phyloP scores from a whole-genome alignment of 1,284 basidiomycete genomes.

The Puccinia novopanici region DNA sequence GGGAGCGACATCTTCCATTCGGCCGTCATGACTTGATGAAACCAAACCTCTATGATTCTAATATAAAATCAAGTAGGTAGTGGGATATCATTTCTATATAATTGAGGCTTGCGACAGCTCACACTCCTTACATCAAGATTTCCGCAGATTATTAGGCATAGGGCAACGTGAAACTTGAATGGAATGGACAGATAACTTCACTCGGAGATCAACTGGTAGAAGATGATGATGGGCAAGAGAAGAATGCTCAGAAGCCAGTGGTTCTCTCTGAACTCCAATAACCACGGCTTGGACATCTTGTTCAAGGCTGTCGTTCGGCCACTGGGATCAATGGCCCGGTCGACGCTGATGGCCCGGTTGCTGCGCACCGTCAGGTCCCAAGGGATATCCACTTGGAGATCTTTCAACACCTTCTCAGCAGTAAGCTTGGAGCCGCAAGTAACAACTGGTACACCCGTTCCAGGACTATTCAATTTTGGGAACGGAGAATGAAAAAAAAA shows the following conservation, averaged over 20 bases:
- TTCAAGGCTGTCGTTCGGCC: conserved; percentile 31
- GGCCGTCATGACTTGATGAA: too few species aligned
- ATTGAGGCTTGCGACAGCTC: too few species aligned
- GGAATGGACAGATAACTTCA: neutral
- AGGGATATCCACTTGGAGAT: conserved; percentile 51
- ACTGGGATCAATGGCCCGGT: conserved; percentile 23
- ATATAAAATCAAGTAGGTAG: too few species aligned
- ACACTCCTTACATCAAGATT: too few species aligned
- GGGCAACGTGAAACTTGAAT: too few species aligned
- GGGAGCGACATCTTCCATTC: too few species aligned
- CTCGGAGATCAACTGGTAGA: conserved; percentile 14
- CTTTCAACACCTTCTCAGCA: conserved; percentile 56
- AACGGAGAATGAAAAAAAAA: conserved; percentile 42
- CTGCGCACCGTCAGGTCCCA: conserved; percentile 31
- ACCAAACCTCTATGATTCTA: too few species aligned
- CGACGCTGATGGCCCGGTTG: conserved; percentile 11
- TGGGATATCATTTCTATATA: too few species aligned
- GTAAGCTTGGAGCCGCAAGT: conserved; percentile 54
- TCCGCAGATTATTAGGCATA: too few species aligned
- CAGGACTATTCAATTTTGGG: conserved; percentile 55
- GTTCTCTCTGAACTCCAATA: conserved; percentile 8
- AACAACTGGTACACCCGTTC: conserved; percentile 58
- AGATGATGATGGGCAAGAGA: neutral
- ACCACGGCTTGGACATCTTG: conserved; percentile 17
- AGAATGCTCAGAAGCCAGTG: conserved; percentile 14